These are phyloP conservation scores for Thermochaetoides dissita DNA, from an alignment of 2,329 filamentous ascomycete species.

Conservation along the genomic window DNA sequence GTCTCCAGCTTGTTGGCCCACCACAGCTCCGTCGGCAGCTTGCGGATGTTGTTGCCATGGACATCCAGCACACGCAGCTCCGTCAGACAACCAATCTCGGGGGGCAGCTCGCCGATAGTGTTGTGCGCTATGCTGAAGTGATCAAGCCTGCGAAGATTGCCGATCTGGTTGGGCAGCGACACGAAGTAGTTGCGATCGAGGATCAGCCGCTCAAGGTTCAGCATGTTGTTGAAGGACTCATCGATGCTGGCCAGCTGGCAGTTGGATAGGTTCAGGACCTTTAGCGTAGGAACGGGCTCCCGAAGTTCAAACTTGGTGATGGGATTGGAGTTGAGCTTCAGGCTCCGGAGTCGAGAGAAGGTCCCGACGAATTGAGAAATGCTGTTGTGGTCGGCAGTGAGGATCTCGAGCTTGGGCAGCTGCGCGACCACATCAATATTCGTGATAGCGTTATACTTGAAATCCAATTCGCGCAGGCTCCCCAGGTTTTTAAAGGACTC, in stretches of 20 bases:
- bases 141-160: slow-evolving; percentile 68
- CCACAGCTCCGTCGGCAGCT: slow-evolving; percentile 89
- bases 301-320: slow-evolving; percentile 85
- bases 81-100: slow-evolving; percentile 74
- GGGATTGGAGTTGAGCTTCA: slow-evolving; percentile 89
- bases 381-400: slow-evolving; percentile 83
- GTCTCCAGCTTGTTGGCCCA: slow-evolving; percentile 81
- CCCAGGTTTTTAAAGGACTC: slow-evolving; percentile 56
- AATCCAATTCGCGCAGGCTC: slow-evolving; percentile 78
- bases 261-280: slow-evolving; percentile 76
- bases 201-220: slow-evolving; percentile 73
- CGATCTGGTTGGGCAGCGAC: slow-evolving; percentile 72
- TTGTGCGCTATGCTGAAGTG: slow-evolving; percentile 93
- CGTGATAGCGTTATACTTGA: slow-evolving; percentile 81
- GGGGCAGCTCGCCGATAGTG: slow-evolving; percentile 65
- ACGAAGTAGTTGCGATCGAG: slow-evolving; percentile 95
- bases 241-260: slow-evolving; percentile 86
- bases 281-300: slow-evolving; percentile 63
- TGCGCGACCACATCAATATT: slow-evolving; percentile 78
- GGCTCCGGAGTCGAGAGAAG: slow-evolving; percentile 70
- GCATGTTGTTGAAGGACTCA: slow-evolving; percentile 73
- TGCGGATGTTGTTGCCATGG: slow-evolving; percentile 82
- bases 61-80: slow-evolving; percentile 80
- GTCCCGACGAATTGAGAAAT: slow-evolving; percentile 80
- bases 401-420: slow-evolving; percentile 72